Percentiles rank a stretch among this genome's conserved stretches.
Evolutionary conservation across 768 basidiomycete species (phyloP).

Genomic region (Mycena filopes): DNA sequence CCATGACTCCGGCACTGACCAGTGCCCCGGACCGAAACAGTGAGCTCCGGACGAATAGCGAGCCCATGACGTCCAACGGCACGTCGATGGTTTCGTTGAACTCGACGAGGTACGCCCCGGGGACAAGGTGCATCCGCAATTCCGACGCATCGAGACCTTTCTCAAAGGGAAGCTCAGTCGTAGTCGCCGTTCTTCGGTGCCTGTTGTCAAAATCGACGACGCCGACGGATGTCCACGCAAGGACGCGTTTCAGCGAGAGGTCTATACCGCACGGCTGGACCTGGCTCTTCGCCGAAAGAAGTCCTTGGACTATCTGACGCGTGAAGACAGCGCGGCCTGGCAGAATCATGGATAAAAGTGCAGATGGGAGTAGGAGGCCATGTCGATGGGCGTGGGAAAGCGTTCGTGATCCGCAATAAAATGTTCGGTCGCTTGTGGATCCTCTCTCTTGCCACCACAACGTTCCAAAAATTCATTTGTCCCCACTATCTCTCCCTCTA

Average conservation of each 20-base stretch:
- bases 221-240: constrained; percentile 23
- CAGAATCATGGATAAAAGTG: constrained; percentile 7
- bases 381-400: too few relatives aligned
- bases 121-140: constrained; percentile 3
- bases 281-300: constrained; percentile 20
- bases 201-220: constrained; percentile 33
- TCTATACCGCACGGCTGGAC: constrained; percentile 33
- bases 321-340: constrained; percentile 3
- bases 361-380: too few relatives aligned
- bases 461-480: too few relatives aligned
- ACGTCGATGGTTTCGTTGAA: constrained; percentile 35
- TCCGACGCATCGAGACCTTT: not conserved
- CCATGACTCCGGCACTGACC: constrained; percentile 29
- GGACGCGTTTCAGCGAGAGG: constrained; percentile 25
- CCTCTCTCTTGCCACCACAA: too few relatives aligned
- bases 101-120: constrained; percentile 34
- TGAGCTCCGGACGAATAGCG: constrained; percentile 33
- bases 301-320: constrained; percentile 15
- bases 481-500: too few relatives aligned
- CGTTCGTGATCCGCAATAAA: too few relatives aligned
- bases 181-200: constrained; percentile 23
- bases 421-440: too few relatives aligned
- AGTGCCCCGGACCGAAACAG: constrained; percentile 32
- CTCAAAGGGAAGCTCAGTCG: constrained; percentile 22
- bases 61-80: constrained; percentile 31